These are phyloP conservation scores for Musa schizocarpa DNA, from an alignment of 176 grass and related monocot species.

Conservation along the genomic window DNA sequence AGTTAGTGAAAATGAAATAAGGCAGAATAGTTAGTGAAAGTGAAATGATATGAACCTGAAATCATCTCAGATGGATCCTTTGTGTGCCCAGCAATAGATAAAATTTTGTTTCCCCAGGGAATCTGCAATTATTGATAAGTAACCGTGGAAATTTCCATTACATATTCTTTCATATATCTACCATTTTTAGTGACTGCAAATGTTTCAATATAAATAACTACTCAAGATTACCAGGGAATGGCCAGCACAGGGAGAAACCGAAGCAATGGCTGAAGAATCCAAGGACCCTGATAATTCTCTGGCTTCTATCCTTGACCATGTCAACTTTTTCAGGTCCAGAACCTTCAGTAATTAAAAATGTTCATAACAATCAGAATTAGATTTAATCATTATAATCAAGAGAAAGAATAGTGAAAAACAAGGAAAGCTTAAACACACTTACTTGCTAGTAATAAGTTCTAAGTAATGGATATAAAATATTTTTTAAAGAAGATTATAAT, in stretches of 20 bases:
- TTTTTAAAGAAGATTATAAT: too few species aligned
- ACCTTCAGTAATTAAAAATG: conserved; percentile 32
- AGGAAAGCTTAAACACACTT: too few species aligned
- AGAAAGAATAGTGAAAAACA: conserved; percentile 3
- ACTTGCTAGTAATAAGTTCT: too few species aligned
- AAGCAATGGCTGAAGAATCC: conserved; percentile 36
- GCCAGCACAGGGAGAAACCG: conserved; percentile 75
- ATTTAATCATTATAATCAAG: not conserved
- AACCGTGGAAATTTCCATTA: conserved; percentile 10
- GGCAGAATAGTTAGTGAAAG: not conserved
- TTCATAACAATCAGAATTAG: not conserved
- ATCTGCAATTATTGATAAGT: conserved; percentile 38
- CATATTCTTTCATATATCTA: not conserved
- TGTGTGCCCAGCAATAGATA: conserved; percentile 82
- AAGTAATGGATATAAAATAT: too few species aligned
- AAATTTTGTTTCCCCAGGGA: conserved; percentile 74
- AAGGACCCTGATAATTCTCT: conserved; percentile 56
- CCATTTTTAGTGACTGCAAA: not conserved
- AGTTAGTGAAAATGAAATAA: conserved; percentile 21
- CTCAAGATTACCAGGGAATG: conserved; percentile 74
- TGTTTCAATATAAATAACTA: too few species aligned
- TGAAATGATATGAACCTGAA: conserved; percentile 51
- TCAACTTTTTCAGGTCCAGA: conserved; percentile 82
- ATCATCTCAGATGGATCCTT: conserved; percentile 86
- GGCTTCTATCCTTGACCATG: conserved; percentile 87